Conservation (phyloP, 345 rosid species). For the Ceriops decandra region DNA sequence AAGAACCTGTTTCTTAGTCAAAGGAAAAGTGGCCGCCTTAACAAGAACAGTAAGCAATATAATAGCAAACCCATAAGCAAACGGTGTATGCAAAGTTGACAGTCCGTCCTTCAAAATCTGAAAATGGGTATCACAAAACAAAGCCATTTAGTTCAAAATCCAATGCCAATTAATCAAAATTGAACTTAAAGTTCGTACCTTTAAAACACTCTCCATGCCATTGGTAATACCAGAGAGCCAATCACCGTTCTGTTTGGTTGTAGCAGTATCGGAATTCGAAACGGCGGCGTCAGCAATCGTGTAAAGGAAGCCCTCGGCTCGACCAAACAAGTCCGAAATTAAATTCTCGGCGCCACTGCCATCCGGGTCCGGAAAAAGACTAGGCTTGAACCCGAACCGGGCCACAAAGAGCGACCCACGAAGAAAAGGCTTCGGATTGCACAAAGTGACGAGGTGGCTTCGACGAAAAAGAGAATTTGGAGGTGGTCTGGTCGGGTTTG, state of each 20-base stretch:
- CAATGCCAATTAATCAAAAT: neutral
- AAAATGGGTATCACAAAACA: constrained; percentile 8
- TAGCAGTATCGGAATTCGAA: constrained; percentile 46
- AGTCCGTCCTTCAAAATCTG: constrained; percentile 86
- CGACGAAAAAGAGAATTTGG: constrained; percentile 33
- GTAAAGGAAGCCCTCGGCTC: constrained; percentile 42
- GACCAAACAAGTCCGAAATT: neutral
- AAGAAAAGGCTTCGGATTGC: constrained; percentile 28
- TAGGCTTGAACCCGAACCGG: constrained; percentile 55
- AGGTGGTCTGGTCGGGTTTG: constrained; percentile 18
- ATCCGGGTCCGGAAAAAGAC: constrained; percentile 41
- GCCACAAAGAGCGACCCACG: constrained; percentile 51
- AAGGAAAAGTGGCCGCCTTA: constrained; percentile 88
- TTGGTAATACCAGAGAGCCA: constrained; percentile 88
- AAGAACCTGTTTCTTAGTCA: constrained; percentile 91
- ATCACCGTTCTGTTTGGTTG: constrained; percentile 58
- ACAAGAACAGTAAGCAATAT: constrained; percentile 83
- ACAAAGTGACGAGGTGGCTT: constrained; percentile 22
- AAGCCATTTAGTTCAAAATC: neutral
- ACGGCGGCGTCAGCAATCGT: constrained; percentile 87
- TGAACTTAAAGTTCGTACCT: constrained; percentile 37
- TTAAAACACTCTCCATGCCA: constrained; percentile 74
- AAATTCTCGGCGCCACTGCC: constrained; percentile 40
- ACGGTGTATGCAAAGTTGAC: constrained; percentile 69
- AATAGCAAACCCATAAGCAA: constrained; percentile 89